phyloP scores from a whole-genome alignment of 371 early-diverging fungal genomes.

The Actinomortierella ambigua region DNA sequence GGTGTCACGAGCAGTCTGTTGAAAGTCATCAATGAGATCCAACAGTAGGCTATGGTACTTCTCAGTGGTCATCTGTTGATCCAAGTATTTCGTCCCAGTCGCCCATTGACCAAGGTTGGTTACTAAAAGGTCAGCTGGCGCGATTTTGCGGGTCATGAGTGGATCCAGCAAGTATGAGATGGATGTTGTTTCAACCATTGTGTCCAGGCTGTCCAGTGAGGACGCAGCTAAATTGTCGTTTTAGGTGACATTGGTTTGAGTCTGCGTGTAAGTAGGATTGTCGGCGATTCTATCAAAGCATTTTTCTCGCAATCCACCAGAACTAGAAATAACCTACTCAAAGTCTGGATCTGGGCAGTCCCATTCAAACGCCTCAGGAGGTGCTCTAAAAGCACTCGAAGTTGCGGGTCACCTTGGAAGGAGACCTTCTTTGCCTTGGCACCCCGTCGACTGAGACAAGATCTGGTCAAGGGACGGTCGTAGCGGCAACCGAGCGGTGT shows the following conservation, averaged over 20 bases:
- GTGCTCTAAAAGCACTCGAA: slow-evolving; percentile 18
- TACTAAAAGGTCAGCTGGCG: slow-evolving; percentile 18
- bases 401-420: slow-evolving; percentile 34
- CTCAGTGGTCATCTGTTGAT: slow-evolving; percentile 22
- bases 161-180: slow-evolving; percentile 24
- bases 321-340: slow-evolving; percentile 11
- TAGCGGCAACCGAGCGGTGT: slow-evolving; percentile 29
- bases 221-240: slow-evolving; percentile 3
- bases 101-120: slow-evolving; percentile 39
- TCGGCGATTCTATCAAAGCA: no score
- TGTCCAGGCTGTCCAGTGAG: slow-evolving; percentile 3
- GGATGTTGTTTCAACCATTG: slow-evolving; percentile 11
- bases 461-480: slow-evolving; percentile 15
- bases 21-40: slow-evolving; percentile 14
- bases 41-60: slow-evolving; percentile 21
- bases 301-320: background rate
- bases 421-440: slow-evolving; percentile 6
- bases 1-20: slow-evolving; percentile 21
- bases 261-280: no score
- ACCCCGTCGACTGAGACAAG: slow-evolving; percentile 15
- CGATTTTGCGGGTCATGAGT: slow-evolving; percentile 4
- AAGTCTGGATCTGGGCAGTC: slow-evolving; percentile 5
- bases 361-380: slow-evolving; percentile 22
- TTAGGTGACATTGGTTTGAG: no score
- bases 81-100: slow-evolving; percentile 29